Evolutionary conservation across 202 grass and related monocot genomes (phyloP).

Genomic region (Setaria italica): DNA sequence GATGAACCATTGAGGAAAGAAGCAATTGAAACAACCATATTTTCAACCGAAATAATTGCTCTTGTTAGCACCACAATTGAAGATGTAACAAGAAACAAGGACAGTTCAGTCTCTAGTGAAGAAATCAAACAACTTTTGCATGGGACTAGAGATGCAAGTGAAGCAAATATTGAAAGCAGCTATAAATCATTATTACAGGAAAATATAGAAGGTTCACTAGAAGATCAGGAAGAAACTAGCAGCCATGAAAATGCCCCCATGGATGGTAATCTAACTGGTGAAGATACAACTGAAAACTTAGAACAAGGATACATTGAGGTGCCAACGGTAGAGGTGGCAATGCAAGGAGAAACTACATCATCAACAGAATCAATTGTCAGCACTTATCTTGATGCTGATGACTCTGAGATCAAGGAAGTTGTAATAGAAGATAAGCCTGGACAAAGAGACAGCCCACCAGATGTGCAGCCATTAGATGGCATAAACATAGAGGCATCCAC

Average conservation of each 20-base stretch:
- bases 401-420: conserved; percentile 57
- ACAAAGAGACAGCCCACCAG: conserved; percentile 28
- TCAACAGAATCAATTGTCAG: conserved; percentile 44
- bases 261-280: conserved; percentile 31
- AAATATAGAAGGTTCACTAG: conserved; percentile 39
- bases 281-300: conserved; percentile 38
- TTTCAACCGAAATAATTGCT: conserved; percentile 14
- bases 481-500: conserved; percentile 31
- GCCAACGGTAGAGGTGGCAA: conserved; percentile 29
- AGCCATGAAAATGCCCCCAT: conserved; percentile 28
- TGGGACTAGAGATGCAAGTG: conserved; percentile 6
- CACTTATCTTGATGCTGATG: conserved; percentile 47
- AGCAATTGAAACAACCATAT: conserved; percentile 35
- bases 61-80: conserved; percentile 3
- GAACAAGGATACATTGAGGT: conserved; percentile 32
- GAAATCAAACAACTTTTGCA: conserved; percentile 13
- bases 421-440: conserved; percentile 43
- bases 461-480: conserved; percentile 11
- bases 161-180: conserved; percentile 20
- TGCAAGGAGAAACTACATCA: conserved; percentile 43
- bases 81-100: conserved; percentile 44
- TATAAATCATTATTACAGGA: neutral
- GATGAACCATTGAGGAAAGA: conserved; percentile 18
- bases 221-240: conserved; percentile 38
- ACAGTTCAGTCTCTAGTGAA: conserved; percentile 33